Conservation (phyloP, 164 flowering plant genomes). For the Saururus chinensis region DNA sequence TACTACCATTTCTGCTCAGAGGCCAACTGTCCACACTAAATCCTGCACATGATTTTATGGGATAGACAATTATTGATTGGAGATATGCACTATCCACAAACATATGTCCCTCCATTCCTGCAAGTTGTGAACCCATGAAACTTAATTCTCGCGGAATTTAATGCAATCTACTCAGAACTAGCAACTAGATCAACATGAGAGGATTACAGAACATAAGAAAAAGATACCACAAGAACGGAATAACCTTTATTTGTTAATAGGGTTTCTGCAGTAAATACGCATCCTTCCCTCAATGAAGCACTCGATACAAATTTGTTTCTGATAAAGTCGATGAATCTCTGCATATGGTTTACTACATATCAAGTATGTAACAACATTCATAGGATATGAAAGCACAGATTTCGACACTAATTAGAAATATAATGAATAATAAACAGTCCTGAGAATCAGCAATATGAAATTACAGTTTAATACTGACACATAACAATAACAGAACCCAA, state of each 20-base stretch:
- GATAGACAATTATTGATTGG: constrained; percentile 66
- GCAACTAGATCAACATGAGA: background rate
- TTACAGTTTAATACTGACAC: no score
- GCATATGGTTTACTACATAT: constrained; percentile 14
- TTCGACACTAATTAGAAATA: no score
- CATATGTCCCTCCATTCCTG: constrained; percentile 20
- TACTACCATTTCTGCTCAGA: constrained; percentile 53
- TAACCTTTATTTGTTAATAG: constrained; percentile 19
- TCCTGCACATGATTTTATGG: constrained; percentile 93
- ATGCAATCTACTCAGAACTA: background rate
- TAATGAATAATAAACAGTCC: no score
- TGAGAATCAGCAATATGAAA: no score
- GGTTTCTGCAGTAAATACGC: constrained; percentile 4
- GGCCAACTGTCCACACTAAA: constrained; percentile 82
- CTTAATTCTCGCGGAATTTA: background rate
- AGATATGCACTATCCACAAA: constrained; percentile 21
- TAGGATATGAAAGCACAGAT: no score
- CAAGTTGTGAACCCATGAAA: constrained; percentile 5
- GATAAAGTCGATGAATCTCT: constrained; percentile 59
- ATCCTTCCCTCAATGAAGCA: constrained; percentile 8
- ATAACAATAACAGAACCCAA: background rate
- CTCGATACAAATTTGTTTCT: constrained; percentile 40
- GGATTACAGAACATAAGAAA: background rate
- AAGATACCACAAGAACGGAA: background rate
- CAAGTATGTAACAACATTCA: no score